phyloP scores from a whole-genome alignment of 495 filamentous ascomycete species.

The Neurospora africana region DNA sequence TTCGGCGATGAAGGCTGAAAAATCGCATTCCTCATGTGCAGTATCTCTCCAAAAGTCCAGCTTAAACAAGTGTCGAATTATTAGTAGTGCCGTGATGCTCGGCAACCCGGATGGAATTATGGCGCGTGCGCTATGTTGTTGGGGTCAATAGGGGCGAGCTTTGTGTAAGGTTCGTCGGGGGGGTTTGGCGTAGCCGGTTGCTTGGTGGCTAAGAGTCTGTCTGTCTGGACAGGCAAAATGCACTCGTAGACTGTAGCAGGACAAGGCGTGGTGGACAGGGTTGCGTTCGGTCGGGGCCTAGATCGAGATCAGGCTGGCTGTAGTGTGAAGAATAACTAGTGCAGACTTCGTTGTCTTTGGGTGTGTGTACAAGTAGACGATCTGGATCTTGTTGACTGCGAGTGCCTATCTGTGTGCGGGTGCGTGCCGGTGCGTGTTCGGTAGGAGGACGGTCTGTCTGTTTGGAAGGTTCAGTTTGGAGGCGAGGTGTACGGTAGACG shows the following conservation, averaged over 20 bases:
- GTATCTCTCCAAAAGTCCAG: neutral
- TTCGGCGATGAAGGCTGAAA: conserved; percentile 1
- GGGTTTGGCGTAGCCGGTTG: neutral
- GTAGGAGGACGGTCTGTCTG: neutral
- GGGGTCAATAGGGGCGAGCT: neutral
- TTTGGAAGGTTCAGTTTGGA: neutral
- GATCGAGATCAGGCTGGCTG: neutral
- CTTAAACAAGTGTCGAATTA: neutral
- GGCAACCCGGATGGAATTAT: neutral
- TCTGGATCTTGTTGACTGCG: neutral
- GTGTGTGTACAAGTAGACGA: neutral
- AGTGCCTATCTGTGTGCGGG: neutral
- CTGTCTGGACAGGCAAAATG: neutral
- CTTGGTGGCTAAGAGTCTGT: neutral
- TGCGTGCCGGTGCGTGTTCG: neutral
- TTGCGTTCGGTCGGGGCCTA: neutral
- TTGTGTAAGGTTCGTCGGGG: neutral
- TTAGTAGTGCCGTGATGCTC: neutral
- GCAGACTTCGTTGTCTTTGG: neutral
- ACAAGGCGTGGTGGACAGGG: neutral
- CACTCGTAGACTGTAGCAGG: neutral
- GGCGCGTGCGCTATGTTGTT: neutral
- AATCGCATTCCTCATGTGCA: neutral
- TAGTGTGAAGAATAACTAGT: neutral
- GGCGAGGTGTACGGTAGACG: neutral